These are phyloP conservation scores for Limnomonas spitsbergensis DNA, from an alignment of 139 green algal genomes.

Conservation along the genomic window DNA sequence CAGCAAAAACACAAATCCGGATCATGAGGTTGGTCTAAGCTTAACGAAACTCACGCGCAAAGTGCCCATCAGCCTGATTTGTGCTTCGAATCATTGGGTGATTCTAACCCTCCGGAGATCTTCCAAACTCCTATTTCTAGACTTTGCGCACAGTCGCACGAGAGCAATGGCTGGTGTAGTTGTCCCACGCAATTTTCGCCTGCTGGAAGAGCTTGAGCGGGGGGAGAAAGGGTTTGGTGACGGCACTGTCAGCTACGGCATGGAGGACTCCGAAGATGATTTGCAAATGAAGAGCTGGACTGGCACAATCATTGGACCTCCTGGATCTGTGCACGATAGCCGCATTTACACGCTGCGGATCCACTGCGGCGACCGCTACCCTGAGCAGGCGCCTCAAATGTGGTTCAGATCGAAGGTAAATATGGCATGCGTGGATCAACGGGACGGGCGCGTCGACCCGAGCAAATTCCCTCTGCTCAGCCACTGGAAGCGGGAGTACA, in stretches of 20 bases:
- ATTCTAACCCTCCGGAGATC: too few species aligned
- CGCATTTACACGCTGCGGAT: slow-evolving; percentile 86
- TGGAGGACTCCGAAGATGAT: slow-evolving; percentile 82
- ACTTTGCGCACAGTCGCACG: too few species aligned
- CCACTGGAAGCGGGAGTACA: slow-evolving; percentile 81
- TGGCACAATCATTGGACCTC: slow-evolving; percentile 94
- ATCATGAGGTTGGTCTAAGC: too few species aligned
- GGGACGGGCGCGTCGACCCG: slow-evolving; percentile 64
- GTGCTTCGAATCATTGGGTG: too few species aligned
- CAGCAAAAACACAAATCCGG: too few species aligned
- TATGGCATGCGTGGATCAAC: slow-evolving; percentile 57
- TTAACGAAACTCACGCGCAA: too few species aligned
- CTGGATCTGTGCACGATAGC: slow-evolving; percentile 78
- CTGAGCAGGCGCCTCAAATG: slow-evolving; percentile 58
- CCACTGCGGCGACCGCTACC: slow-evolving; percentile 82
- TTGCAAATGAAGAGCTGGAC: slow-evolving; percentile 92
- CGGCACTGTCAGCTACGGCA: slow-evolving; percentile 92
- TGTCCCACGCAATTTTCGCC: slow-evolving; percentile 91
- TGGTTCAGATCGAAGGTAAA: slow-evolving; percentile 67
- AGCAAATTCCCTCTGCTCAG: slow-evolving; percentile 70
- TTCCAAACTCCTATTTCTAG: too few species aligned
- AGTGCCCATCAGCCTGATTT: too few species aligned
- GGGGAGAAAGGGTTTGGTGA: slow-evolving; percentile 94
- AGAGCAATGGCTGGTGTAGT: slow-evolving; percentile 25
- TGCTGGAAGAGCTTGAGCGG: slow-evolving; percentile 93